A percentile compares a stretch with the other conserved stretches of the same genome.
Conservation (phyloP, 2,329 filamentous ascomycete genomes). For the Colletotrichum aenigma region DNA sequence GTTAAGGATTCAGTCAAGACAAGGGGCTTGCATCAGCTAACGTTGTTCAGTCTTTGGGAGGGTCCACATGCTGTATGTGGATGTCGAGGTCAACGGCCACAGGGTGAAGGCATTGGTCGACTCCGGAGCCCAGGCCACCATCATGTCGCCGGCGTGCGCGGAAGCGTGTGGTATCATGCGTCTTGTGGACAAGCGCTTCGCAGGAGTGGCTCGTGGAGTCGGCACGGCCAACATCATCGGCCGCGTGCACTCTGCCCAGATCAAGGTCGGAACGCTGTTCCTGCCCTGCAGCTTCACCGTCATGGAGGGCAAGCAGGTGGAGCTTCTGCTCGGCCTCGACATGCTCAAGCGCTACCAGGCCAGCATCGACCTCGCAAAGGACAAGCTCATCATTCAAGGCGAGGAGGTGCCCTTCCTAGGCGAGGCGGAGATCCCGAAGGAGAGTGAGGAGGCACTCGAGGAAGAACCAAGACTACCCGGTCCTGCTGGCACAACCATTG, state of each 20-base stretch:
- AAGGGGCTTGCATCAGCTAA: neutral
- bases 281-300: conserved; percentile 96
- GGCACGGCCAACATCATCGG: conserved; percentile 94
- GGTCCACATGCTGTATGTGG: conserved; percentile 95
- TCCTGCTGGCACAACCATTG: conserved; percentile 87
- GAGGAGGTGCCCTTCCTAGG: conserved; percentile 89
- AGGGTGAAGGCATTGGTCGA: conserved; percentile 96
- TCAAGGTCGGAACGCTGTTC: conserved; percentile 87
- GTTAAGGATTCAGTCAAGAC: conserved; percentile 25
- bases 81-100: conserved; percentile 91
- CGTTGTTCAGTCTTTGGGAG: conserved; percentile 78
- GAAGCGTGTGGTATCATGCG: conserved; percentile 95
- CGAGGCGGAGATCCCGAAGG: conserved; percentile 93
- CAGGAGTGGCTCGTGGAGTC: conserved; percentile 90
- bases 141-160: conserved; percentile 95
- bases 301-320: conserved; percentile 98
- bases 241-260: conserved; percentile 92
- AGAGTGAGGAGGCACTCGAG: conserved; percentile 72
- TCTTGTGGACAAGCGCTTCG: conserved; percentile 89
- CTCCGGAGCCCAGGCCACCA: conserved; percentile 95
- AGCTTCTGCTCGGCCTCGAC: conserved; percentile 89
- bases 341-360: conserved; percentile 98
- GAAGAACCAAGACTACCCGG: conserved; percentile 86
- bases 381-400: conserved; percentile 86
- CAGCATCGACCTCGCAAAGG: conserved; percentile 83